phyloP scores from a whole-genome alignment of 177 flowering plant genomes.

The Vitis hybrid region DNA sequence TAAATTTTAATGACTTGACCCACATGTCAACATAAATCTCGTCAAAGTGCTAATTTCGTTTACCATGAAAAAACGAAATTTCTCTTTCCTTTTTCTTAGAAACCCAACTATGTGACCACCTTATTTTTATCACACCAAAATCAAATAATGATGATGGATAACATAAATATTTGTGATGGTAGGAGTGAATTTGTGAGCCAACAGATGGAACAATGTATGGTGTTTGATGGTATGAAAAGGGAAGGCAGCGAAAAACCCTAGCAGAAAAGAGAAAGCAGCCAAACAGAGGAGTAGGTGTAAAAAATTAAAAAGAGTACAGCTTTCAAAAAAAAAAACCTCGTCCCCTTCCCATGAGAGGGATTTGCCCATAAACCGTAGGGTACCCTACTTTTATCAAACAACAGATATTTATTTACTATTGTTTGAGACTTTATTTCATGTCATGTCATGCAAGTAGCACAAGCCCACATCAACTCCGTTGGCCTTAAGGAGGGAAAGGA shows the following conservation, averaged over 20 bases:
- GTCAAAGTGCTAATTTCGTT: too few relatives aligned
- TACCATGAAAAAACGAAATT: too few relatives aligned
- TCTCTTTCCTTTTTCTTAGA: too few relatives aligned
- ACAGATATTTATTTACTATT: neutral
- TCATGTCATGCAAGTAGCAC: slow-evolving; percentile 33
- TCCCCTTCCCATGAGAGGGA: slow-evolving; percentile 21
- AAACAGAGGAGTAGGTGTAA: neutral
- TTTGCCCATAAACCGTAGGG: slow-evolving; percentile 18
- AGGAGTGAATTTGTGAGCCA: neutral
- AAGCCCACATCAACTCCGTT: neutral
- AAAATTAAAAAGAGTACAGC: neutral
- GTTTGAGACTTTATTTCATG: slow-evolving; percentile 16
- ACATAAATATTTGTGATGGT: too few relatives aligned
- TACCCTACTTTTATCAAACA: neutral
- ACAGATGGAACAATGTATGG: neutral
- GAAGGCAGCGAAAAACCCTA: neutral
- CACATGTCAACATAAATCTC: too few relatives aligned
- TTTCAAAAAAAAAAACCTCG: slow-evolving; percentile 20
- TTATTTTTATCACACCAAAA: neutral
- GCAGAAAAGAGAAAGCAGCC: neutral
- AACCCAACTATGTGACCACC: too few relatives aligned
- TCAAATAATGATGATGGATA: neutral
- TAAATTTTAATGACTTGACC: too few relatives aligned
- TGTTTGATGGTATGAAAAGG: too few relatives aligned
- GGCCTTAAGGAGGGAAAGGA: too few relatives aligned